These are phyloP conservation scores for Fusarium sp. DNA, from an alignment of 2,329 filamentous ascomycete species.

Conservation along the genomic window DNA sequence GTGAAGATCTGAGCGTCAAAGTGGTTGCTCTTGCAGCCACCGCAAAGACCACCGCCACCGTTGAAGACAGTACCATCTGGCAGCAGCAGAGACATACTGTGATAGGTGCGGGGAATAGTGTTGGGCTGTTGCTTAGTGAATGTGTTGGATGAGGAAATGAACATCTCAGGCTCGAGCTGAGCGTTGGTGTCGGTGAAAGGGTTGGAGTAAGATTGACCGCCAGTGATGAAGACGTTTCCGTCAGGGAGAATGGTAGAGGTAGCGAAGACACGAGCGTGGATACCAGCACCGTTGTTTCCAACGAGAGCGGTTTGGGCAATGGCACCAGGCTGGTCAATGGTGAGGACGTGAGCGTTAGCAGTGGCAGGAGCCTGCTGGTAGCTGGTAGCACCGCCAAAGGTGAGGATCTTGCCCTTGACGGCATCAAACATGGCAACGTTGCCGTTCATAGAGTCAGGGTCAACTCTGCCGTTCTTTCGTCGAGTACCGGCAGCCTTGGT, in stretches of 20 bases:
- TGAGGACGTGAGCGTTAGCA: slow-evolving; percentile 59
- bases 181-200: slow-evolving; percentile 28
- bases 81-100: slow-evolving; percentile 29
- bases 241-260: slow-evolving; percentile 60
- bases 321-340: slow-evolving; percentile 47
- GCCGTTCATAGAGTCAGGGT: slow-evolving; percentile 63
- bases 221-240: slow-evolving; percentile 58
- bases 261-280: slow-evolving; percentile 52
- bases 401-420: slow-evolving; percentile 64
- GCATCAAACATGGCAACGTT: slow-evolving; percentile 68
- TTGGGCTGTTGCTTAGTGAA: slow-evolving; percentile 24
- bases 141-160: slow-evolving; percentile 7
- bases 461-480: slow-evolving; percentile 46
- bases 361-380: slow-evolving; percentile 55
- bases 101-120: slow-evolving; percentile 21
- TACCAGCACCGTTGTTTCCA: slow-evolving; percentile 16
- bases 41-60: slow-evolving; percentile 25
- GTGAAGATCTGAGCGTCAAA: slow-evolving; percentile 37
- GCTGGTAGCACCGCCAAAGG: slow-evolving; percentile 58
- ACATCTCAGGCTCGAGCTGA: slow-evolving; percentile 23
- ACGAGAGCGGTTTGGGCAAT: slow-evolving; percentile 9
- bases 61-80: slow-evolving; percentile 31
- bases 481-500: slow-evolving; percentile 39
- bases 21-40: slow-evolving; percentile 26
- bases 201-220: slow-evolving; percentile 46